Evolutionary conservation across 2,329 filamentous ascomycete species (phyloP).

Genomic region (Diaporthe sp.): DNA sequence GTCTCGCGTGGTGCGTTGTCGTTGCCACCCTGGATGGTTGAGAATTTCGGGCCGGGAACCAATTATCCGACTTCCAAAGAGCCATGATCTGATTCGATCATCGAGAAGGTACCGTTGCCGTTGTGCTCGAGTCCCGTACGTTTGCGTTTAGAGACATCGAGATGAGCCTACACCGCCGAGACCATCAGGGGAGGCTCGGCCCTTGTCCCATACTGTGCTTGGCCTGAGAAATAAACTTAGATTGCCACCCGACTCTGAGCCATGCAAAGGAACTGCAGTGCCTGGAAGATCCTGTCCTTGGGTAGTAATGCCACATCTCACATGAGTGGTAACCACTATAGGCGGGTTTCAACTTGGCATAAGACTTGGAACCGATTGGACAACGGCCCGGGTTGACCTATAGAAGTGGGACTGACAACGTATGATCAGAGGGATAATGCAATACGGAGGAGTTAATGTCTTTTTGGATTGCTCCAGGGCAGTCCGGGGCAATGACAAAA

Average conservation of each 20-base stretch:
- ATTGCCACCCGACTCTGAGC: neutral
- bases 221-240: neutral
- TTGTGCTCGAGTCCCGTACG: too few species aligned
- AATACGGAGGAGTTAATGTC: neutral
- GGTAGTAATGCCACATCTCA: neutral
- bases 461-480: neutral
- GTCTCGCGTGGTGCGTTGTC: neutral
- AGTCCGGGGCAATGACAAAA: neutral
- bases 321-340: slow-evolving; percentile 19
- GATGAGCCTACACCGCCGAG: neutral
- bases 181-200: neutral
- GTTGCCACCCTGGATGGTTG: neutral
- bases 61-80: neutral
- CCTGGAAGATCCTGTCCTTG: neutral
- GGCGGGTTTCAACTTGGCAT: neutral
- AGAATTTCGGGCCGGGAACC: neutral
- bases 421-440: neutral
- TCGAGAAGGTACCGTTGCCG: neutral
- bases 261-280: neutral
- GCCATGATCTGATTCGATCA: too few species aligned
- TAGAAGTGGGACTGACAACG: neutral
- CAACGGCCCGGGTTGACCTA: neutral
- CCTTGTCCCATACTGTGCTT: slow-evolving; percentile 10
- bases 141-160: neutral
- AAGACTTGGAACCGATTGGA: slow-evolving; percentile 5